These are phyloP conservation scores for Dorcoceras hygrometricum DNA, from an alignment of 257 asterid species.

Conservation along the genomic window DNA sequence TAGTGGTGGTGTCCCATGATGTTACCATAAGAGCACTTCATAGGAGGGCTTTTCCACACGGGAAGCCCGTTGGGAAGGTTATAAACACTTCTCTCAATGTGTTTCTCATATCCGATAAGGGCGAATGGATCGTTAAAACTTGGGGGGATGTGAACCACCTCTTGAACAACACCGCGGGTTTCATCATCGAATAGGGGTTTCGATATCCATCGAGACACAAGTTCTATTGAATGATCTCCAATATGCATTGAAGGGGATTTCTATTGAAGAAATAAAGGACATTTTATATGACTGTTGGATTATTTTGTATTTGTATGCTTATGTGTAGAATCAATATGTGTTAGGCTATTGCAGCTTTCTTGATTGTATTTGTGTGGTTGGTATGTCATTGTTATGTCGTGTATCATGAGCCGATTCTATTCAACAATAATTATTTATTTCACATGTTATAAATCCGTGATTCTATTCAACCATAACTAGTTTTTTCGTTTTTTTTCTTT, in stretches of 20 bases:
- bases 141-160: slow-evolving; percentile 90
- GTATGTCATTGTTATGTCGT: not conserved
- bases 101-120: slow-evolving; percentile 53
- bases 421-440: too few relatives aligned
- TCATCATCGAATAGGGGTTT: not conserved
- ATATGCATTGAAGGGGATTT: not conserved
- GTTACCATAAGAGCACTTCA: slow-evolving; percentile 75
- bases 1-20: slow-evolving; percentile 81
- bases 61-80: slow-evolving; percentile 45
- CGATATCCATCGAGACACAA: not conserved
- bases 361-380: not conserved
- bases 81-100: slow-evolving; percentile 65
- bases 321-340: not conserved
- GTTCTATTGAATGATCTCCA: not conserved
- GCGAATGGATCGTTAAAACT: slow-evolving; percentile 60
- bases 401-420: not conserved
- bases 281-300: not conserved
- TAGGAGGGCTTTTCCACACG: slow-evolving; percentile 52
- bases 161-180: not conserved
- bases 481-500: not conserved
- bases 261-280: not conserved
- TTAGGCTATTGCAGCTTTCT: not conserved
- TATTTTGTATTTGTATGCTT: too few relatives aligned
- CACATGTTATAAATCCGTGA: too few relatives aligned
- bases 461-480: too few relatives aligned